Evolutionary conservation across 2,329 filamentous ascomycete species (phyloP).

Genomic region (Epichloe hybrida): DNA sequence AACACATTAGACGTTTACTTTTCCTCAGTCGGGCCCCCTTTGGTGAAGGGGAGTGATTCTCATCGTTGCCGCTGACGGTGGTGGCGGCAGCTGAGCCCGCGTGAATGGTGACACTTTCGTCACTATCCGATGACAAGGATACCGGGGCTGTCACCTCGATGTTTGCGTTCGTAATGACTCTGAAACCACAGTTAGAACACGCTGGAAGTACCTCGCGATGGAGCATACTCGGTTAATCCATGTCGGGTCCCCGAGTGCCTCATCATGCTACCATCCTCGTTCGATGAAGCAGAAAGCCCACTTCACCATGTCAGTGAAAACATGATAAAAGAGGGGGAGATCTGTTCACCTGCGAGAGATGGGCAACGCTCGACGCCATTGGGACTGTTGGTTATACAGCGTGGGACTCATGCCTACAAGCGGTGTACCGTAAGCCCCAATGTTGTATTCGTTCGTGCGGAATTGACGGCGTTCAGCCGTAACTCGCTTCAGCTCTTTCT

Average conservation of each 20-base stretch:
- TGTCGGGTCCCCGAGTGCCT: conserved; percentile 19
- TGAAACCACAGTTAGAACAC: conserved; percentile 21
- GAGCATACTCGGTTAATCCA: conserved; percentile 24
- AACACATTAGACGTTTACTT: conserved; percentile 8
- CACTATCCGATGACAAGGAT: conserved; percentile 33
- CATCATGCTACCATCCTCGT: conserved; percentile 14
- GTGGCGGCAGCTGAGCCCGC: conserved; percentile 32
- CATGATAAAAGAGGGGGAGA: not conserved
- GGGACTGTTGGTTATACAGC: conserved; percentile 22
- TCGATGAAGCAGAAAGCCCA: conserved; percentile 16
- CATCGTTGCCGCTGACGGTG: conserved; percentile 22
- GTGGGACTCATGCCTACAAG: conserved; percentile 39
- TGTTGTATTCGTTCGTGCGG: conserved; percentile 89
- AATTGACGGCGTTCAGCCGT: conserved; percentile 92
- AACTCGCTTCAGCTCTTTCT: conserved; percentile 93
- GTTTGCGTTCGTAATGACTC: conserved; percentile 27
- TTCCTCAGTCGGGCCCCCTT: conserved; percentile 27
- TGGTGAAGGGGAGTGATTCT: conserved; percentile 33
- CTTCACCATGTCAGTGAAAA: conserved; percentile 7
- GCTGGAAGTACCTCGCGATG: conserved; percentile 11
- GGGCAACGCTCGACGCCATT: conserved; percentile 22
- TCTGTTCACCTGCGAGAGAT: conserved; percentile 18
- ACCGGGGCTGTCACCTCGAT: conserved; percentile 25
- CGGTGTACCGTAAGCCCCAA: conserved; percentile 52
- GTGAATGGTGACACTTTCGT: conserved; percentile 41